Evolutionary conservation across 1,284 basidiomycete genomes (phyloP).

Genomic region (Amylostereum chailletii): DNA sequence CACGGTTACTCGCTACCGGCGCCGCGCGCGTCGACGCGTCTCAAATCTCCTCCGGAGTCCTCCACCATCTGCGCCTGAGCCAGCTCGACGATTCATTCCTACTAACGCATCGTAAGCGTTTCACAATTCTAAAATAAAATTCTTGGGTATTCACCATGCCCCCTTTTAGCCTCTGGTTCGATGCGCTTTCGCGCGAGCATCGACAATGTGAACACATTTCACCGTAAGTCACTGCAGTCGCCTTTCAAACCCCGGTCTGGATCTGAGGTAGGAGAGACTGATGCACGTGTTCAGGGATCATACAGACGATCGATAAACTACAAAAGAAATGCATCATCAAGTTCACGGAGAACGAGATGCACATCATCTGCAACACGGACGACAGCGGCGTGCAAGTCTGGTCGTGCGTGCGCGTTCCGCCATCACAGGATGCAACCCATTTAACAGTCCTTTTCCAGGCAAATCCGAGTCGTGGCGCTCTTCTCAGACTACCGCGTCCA

Average conservation of each 20-base stretch:
- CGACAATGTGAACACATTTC: constrained; percentile 50
- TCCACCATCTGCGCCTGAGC: too few species aligned
- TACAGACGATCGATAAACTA: constrained; percentile 73
- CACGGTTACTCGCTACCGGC: too few species aligned
- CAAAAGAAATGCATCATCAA: constrained; percentile 80
- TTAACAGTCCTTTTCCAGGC: constrained; percentile 23
- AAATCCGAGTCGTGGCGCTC: constrained; percentile 61
- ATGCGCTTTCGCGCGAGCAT: constrained; percentile 66
- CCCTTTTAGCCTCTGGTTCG: too few species aligned
- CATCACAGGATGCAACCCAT: constrained; percentile 4
- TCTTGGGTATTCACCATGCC: too few species aligned
- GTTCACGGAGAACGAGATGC: constrained; percentile 68
- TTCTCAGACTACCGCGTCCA: constrained; percentile 83
- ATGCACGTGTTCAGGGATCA: constrained; percentile 42
- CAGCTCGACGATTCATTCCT: too few species aligned
- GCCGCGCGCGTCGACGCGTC: too few species aligned
- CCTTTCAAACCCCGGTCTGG: neutral
- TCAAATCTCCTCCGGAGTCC: too few species aligned
- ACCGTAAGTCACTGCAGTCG: constrained; percentile 31
- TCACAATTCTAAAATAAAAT: too few species aligned
- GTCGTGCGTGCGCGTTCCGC: constrained; percentile 55
- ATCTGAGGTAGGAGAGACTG: neutral
- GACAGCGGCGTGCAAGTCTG: constrained; percentile 87
- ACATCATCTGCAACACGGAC: constrained; percentile 78
- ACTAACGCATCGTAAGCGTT: too few species aligned